Evolutionary conservation across 2,329 filamentous ascomycete species (phyloP).

Genomic region (Colletotrichum sp.): DNA sequence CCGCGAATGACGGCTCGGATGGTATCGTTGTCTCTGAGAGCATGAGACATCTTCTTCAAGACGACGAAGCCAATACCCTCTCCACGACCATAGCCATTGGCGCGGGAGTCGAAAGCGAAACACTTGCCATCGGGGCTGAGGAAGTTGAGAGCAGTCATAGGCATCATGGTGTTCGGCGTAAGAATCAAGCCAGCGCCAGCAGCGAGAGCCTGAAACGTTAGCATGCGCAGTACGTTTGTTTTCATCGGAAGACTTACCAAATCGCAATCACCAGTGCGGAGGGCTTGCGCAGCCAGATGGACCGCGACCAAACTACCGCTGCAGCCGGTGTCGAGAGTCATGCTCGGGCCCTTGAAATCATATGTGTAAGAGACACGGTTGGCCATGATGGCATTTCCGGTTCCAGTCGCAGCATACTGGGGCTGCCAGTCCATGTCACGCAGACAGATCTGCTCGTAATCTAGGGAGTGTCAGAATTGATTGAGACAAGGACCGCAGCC

Average conservation of each 20-base stretch:
- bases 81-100: slow-evolving; percentile 68
- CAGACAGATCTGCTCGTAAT: slow-evolving; percentile 56
- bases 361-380: slow-evolving; percentile 63
- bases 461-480: slow-evolving; percentile 29
- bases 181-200: slow-evolving; percentile 59
- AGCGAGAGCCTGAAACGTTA: slow-evolving; percentile 46
- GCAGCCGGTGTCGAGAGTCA: slow-evolving; percentile 66
- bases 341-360: slow-evolving; percentile 59
- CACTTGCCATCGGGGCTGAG: slow-evolving; percentile 56
- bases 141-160: slow-evolving; percentile 60
- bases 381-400: slow-evolving; percentile 56
- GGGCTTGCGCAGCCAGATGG: slow-evolving; percentile 56
- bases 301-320: slow-evolving; percentile 60
- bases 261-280: slow-evolving; percentile 49
- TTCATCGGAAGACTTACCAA: slow-evolving; percentile 31
- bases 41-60: slow-evolving; percentile 63
- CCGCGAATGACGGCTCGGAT: slow-evolving; percentile 62
- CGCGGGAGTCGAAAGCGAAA: slow-evolving; percentile 61
- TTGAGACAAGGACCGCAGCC: background rate
- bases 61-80: slow-evolving; percentile 67
- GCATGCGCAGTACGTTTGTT: background rate
- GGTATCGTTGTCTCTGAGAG: slow-evolving; percentile 62
- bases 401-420: slow-evolving; percentile 58
- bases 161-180: slow-evolving; percentile 59
- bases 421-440: slow-evolving; percentile 55